Conservation (phyloP, 2,329 filamentous ascomycete species). For the Hymenoscyphus albidus region DNA sequence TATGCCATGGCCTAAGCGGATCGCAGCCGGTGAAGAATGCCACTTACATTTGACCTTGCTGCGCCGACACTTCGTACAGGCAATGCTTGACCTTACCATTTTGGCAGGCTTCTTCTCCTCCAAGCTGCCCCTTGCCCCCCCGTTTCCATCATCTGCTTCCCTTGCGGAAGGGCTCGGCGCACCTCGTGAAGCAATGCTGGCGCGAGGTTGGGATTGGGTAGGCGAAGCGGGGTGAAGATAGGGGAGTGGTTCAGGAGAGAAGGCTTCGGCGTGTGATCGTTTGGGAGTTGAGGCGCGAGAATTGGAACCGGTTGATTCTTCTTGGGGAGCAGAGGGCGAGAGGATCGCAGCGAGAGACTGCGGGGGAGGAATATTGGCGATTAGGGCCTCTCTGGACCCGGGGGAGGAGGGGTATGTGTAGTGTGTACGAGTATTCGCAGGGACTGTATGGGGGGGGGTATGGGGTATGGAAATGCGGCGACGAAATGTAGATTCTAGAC, state of each 20-base stretch:
- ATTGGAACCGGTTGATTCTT: slow-evolving; percentile 21
- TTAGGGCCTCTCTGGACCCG: slow-evolving; percentile 29
- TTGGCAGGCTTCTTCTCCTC: slow-evolving; percentile 43
- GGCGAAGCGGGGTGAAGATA: slow-evolving; percentile 34
- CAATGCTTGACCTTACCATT: slow-evolving; percentile 73
- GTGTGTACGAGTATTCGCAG: background rate
- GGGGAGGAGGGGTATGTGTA: background rate
- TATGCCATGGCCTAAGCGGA: background rate
- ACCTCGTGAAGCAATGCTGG: slow-evolving; percentile 26
- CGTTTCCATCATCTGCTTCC: slow-evolving; percentile 30
- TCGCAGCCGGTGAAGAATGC: background rate
- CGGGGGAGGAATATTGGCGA: slow-evolving; percentile 37
- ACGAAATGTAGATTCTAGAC: too few relatives aligned
- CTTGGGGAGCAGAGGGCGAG: slow-evolving; percentile 31
- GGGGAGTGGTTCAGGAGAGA: slow-evolving; percentile 26
- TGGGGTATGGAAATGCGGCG: background rate
- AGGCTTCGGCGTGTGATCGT: slow-evolving; percentile 35
- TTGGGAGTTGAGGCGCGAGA: slow-evolving; percentile 33
- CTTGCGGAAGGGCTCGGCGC: slow-evolving; percentile 25
- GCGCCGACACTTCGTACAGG: slow-evolving; percentile 69
- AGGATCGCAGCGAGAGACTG: slow-evolving; percentile 37
- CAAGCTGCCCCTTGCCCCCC: slow-evolving; percentile 34
- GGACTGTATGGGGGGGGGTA: background rate
- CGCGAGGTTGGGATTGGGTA: slow-evolving; percentile 24
- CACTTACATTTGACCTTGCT: slow-evolving; percentile 81